Conservation (phyloP, 768 basidiomycete species). For the Trametes coccinea region DNA sequence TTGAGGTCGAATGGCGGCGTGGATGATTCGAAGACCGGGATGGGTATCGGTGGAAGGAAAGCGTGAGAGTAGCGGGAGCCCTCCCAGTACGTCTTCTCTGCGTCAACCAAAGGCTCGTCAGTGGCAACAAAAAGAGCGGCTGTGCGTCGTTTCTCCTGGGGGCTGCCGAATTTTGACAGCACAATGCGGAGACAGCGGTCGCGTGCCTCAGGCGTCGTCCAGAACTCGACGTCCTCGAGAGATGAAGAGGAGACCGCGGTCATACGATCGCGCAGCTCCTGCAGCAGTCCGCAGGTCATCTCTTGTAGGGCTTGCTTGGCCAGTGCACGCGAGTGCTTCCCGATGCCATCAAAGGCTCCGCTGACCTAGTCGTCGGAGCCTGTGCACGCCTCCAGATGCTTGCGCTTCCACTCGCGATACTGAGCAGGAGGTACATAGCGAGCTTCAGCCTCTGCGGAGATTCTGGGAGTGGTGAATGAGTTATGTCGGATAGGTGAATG, state of each 20-base stretch:
- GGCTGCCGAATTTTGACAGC: conserved; percentile 70
- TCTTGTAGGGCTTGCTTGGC: conserved; percentile 75
- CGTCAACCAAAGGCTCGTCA: conserved; percentile 25
- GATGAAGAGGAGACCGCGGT: conserved; percentile 6
- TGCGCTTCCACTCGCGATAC: conserved; percentile 60
- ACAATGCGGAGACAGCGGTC: conserved; percentile 76
- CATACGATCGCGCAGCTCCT: conserved; percentile 60
- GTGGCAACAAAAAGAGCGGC: conserved; percentile 53
- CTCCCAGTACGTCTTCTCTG: conserved; percentile 57
- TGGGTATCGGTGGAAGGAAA: conserved; percentile 58
- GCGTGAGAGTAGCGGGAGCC: conserved; percentile 54
- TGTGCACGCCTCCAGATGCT: conserved; percentile 7
- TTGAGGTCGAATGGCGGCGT: conserved; percentile 16
- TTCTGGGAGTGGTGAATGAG: conserved; percentile 44
- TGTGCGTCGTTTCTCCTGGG: conserved; percentile 62
- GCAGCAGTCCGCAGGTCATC: conserved; percentile 60
- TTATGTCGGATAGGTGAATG: conserved; percentile 27
- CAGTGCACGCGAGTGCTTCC: conserved; percentile 68
- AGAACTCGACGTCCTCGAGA: conserved; percentile 54
- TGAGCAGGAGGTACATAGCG: conserved; percentile 63
- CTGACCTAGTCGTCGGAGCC: background rate
- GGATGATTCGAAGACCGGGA: conserved; percentile 49
- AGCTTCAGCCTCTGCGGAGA: conserved; percentile 54
- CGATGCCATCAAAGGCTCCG: conserved; percentile 22
- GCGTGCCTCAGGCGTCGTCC: conserved; percentile 79